Conservation (phyloP, 257 asterid species). For the Solanum peruvianum region DNA sequence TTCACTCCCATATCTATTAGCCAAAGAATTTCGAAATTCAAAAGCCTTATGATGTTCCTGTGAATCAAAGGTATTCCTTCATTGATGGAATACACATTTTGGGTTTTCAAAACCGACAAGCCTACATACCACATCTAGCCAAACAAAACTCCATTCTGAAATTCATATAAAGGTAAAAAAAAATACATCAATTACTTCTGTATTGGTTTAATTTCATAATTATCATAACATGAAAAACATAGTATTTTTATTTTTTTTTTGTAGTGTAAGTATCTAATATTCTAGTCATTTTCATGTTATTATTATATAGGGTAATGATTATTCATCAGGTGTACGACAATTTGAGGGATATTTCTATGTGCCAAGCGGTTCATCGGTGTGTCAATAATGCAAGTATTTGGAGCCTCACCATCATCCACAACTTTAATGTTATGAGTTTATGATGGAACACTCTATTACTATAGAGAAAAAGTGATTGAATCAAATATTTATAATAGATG, state of each 20-base stretch:
- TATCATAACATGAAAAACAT: too few species aligned
- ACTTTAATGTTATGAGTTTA: slow-evolving; percentile 21
- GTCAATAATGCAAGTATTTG: slow-evolving; percentile 28
- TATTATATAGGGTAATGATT: slow-evolving; percentile 17
- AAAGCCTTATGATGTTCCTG: slow-evolving; percentile 7
- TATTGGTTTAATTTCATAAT: too few species aligned
- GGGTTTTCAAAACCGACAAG: slow-evolving; percentile 14
- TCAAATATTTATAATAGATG: slow-evolving; percentile 12
- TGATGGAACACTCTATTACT: slow-evolving; percentile 14
- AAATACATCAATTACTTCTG: neutral
- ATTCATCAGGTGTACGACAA: slow-evolving; percentile 25
- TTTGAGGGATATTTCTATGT: slow-evolving; percentile 10
- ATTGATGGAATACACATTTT: slow-evolving; percentile 10
- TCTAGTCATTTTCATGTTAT: neutral
- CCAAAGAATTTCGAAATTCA: slow-evolving; percentile 2
- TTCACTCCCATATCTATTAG: neutral
- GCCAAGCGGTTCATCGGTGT: slow-evolving; percentile 20
- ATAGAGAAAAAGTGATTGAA: neutral
- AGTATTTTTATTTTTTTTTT: neutral
- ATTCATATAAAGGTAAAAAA: neutral
- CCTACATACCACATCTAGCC: slow-evolving; percentile 2
- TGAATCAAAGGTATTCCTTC: slow-evolving; percentile 6
- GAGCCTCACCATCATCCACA: slow-evolving; percentile 17
- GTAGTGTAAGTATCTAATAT: neutral
- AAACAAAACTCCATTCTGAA: slow-evolving; percentile 6